Conservation (phyloP, 192 early-diverging fungal genomes). For the Backusella australiensis region DNA sequence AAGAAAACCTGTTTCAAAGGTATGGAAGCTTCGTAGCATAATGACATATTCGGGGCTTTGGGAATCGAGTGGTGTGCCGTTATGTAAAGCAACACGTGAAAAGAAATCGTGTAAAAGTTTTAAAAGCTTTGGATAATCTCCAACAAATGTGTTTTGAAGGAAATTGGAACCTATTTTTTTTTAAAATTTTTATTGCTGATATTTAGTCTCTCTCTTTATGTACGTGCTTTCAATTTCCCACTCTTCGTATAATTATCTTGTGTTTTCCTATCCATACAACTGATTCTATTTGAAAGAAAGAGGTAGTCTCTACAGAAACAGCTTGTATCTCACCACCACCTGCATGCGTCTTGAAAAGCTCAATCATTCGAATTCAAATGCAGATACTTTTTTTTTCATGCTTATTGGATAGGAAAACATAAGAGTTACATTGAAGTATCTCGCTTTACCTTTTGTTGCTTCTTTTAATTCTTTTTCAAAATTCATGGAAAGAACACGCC, state of each 20-base stretch:
- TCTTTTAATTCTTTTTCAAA: slow-evolving; percentile 54
- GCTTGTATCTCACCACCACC: background rate
- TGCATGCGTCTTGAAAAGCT: background rate
- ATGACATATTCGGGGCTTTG: slow-evolving; percentile 45
- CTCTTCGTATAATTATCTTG: background rate
- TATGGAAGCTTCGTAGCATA: slow-evolving; percentile 36
- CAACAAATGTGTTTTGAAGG: slow-evolving; percentile 50
- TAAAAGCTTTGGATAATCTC: slow-evolving; percentile 51
- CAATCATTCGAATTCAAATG: background rate
- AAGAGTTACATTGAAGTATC: background rate
- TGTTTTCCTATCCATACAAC: background rate
- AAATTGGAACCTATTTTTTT: slow-evolving; percentile 43
- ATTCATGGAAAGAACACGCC: slow-evolving; percentile 48
- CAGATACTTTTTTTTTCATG: background rate
- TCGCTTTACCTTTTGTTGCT: slow-evolving; percentile 38
- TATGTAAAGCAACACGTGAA: slow-evolving; percentile 47
- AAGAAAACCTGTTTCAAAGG: slow-evolving; percentile 47
- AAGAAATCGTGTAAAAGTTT: slow-evolving; percentile 53
- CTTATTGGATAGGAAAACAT: background rate
- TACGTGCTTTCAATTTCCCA: too few relatives aligned
- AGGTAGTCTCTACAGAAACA: background rate
- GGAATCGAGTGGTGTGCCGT: slow-evolving; percentile 38
- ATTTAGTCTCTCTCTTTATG: background rate
- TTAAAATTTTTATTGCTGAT: background rate
- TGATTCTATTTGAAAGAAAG: slow-evolving; percentile 15